phyloP scores from a whole-genome alignment of 2,329 filamentous ascomycete species.

The Fusarium luffae region DNA sequence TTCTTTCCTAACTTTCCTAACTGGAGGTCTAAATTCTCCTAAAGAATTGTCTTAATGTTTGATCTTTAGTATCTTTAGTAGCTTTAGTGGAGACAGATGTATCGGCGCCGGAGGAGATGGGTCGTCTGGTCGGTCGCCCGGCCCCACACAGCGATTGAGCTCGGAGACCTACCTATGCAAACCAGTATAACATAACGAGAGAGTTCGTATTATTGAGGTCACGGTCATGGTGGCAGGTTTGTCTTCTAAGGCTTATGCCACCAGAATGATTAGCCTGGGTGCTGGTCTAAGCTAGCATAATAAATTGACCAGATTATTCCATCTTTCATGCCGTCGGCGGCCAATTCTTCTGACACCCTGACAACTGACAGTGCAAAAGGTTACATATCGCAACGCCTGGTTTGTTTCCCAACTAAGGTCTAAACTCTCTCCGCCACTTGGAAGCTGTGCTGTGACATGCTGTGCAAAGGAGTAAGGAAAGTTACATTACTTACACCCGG shows the following conservation, averaged over 20 bases:
- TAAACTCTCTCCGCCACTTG: neutral
- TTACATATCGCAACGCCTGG: too few relatives aligned
- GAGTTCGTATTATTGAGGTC: neutral
- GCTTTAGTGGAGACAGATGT: constrained; percentile 1
- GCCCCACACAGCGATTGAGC: constrained; percentile 11
- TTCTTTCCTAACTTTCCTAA: neutral
- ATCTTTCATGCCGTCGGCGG: too few relatives aligned
- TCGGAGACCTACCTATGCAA: neutral
- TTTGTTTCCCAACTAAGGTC: neutral
- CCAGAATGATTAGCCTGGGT: neutral
- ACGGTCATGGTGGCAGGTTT: neutral
- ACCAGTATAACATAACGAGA: neutral
- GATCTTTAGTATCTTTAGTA: neutral
- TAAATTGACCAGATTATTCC: too few relatives aligned
- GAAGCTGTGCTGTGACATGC: neutral
- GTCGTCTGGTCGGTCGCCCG: neutral
- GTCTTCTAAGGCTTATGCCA: neutral
- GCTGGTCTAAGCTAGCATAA: too few relatives aligned
- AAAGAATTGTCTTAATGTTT: neutral
- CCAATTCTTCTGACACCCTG: too few relatives aligned
- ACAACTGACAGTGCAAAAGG: too few relatives aligned
- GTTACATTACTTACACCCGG: neutral
- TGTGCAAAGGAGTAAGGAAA: neutral
- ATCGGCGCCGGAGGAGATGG: neutral
- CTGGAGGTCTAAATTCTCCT: neutral